Base-by-base conservation (phyloP, 2,329 filamentous ascomycete genomes). In the Cercospora zeina region DNA sequence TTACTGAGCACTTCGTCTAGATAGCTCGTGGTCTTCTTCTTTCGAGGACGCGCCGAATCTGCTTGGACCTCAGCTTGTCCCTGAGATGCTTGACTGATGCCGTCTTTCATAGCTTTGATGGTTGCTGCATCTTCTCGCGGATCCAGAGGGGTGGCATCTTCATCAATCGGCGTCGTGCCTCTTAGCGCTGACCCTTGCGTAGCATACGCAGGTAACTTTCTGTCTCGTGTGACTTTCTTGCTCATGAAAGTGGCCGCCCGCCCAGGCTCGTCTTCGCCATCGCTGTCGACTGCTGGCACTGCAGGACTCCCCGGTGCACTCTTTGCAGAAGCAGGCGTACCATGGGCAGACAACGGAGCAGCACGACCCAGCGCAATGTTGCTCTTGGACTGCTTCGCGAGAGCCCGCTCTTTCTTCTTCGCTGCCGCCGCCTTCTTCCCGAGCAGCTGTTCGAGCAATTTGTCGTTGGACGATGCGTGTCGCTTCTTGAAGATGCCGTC, bases 1-100 rank as follows among this genome's bases (percentile, higher is more conserved):
- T 80, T 81, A 74, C 83, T 85, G 67, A 82, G 70, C 14, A 86
- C 71, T 65, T 85, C 81, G 69, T 86, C 84, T 33, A 86, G 73
- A 68, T 82, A 85, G 56, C 62, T 66, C 54, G 71, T 75, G 9
- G 54, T 62, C 53, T 58, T 65, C 59, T 56, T 67, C 65, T 65
- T 65, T 56, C 59, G 62, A 34, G 59, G 56, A 37, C 42, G 58
- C 30, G 54, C 51, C 27, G 51, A 54, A 24, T 55, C 65, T 56
- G 21, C 68, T 59, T 54, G 66, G 51, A 21, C 58, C 19, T 30
- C 45, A 10, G 21, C 54, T 16, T 54, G 45, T 36, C 47, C 50
- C 30, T 63, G 51, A 33, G 51, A 21, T 1, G 30, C 58, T 24
- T 59, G 51, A 11, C 45, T 53, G 3, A 24, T 57, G 4, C 55